Evolutionary conservation across 306 rosid genomes (phyloP).

Genomic region (Dalbergia cochinchinensis): DNA sequence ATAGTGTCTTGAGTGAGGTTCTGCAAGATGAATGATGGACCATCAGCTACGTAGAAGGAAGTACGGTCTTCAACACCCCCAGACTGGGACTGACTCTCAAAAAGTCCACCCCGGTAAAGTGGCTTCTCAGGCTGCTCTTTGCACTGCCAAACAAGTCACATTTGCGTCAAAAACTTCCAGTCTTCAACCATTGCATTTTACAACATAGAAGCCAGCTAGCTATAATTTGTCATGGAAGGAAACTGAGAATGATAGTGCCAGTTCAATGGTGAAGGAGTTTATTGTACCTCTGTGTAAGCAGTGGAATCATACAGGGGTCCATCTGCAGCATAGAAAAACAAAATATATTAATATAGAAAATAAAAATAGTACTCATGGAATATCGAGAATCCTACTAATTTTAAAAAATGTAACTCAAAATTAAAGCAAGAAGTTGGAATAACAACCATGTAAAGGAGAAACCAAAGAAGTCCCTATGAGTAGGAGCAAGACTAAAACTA

Average conservation of each 20-base stretch:
- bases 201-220: too few relatives aligned
- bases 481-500: conserved; percentile 44
- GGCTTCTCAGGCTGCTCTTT: conserved; percentile 66
- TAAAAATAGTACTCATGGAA: not conserved
- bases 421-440: not conserved
- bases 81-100: conserved; percentile 37
- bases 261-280: not conserved
- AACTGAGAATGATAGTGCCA: not conserved
- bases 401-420: not conserved
- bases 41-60: not conserved
- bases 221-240: too few relatives aligned
- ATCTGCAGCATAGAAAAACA: conserved; percentile 57
- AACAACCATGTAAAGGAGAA: conserved; percentile 67
- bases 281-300: conserved; percentile 74
- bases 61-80: not conserved
- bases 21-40: conserved; percentile 31
- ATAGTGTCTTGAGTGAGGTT: conserved; percentile 66
- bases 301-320: conserved; percentile 88
- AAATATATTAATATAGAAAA: not conserved
- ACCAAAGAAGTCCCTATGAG: conserved; percentile 44
- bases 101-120: conserved; percentile 78
- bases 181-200: too few relatives aligned
- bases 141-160: conserved; percentile 60
- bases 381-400: not conserved
- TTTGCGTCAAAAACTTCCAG: not conserved